phyloP scores from a whole-genome alignment of 495 filamentous ascomycete genomes.

The Neurospora sp. region DNA sequence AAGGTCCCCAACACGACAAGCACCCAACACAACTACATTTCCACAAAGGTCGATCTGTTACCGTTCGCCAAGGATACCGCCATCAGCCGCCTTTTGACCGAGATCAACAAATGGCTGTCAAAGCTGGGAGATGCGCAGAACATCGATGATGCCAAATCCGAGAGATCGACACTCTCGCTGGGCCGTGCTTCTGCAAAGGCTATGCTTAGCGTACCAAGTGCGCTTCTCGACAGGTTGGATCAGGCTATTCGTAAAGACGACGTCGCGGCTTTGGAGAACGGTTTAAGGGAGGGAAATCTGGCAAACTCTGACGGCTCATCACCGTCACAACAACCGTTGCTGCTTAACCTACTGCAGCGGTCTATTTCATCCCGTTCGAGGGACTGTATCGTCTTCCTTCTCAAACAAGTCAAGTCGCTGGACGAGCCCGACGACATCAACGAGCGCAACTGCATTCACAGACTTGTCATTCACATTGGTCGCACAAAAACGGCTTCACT shows the following conservation, averaged over 20 bases:
- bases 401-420: slow-evolving; percentile 55
- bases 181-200: slow-evolving; percentile 60
- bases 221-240: slow-evolving; percentile 62
- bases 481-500: slow-evolving; percentile 56
- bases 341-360: slow-evolving; percentile 74
- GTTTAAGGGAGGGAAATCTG: slow-evolving; percentile 48
- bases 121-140: slow-evolving; percentile 61
- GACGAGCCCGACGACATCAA: slow-evolving; percentile 89
- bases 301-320: slow-evolving; percentile 40
- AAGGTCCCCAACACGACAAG: slow-evolving; percentile 52
- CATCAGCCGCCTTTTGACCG: slow-evolving; percentile 55
- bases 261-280: slow-evolving; percentile 43
- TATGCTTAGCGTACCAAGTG: slow-evolving; percentile 55
- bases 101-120: slow-evolving; percentile 86
- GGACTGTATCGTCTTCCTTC: slow-evolving; percentile 54
- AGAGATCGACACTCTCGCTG: slow-evolving; percentile 59
- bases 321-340: slow-evolving; percentile 38
- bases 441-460: slow-evolving; percentile 84
- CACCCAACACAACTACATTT: slow-evolving; percentile 72
- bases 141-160: slow-evolving; percentile 59
- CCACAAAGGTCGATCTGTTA: slow-evolving; percentile 74
- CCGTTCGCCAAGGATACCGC: slow-evolving; percentile 71
- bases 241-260: slow-evolving; percentile 70
- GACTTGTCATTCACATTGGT: slow-evolving; percentile 82
- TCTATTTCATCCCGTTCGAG: slow-evolving; percentile 63